A percentile compares a stretch with the other conserved stretches of the same genome.
These are phyloP conservation scores for Protomyces macrosporus DNA, from an alignment of 1,139 yeast genomes.

Conservation along the genomic window DNA sequence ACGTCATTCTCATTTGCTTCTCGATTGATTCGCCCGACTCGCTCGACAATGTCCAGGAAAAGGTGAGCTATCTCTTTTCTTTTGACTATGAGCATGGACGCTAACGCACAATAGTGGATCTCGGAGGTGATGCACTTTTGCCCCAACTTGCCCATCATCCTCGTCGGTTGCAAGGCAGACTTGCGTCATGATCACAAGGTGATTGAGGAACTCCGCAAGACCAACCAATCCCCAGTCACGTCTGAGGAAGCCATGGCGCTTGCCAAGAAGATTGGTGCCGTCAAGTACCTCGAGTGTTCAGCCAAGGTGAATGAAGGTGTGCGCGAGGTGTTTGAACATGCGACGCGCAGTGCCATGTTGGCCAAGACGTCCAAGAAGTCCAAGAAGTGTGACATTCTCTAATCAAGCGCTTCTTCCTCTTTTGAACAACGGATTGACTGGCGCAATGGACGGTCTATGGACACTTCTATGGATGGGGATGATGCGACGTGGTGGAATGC, in stretches of 20 bases:
- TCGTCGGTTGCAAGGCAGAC: conserved; percentile 90
- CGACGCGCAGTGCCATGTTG: conserved; percentile 44
- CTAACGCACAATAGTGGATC: conserved; percentile 48
- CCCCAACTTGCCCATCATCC: conserved; percentile 70
- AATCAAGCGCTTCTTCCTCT: not conserved
- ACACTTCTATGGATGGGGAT: not conserved
- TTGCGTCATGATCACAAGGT: conserved; percentile 76
- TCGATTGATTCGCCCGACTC: conserved; percentile 80
- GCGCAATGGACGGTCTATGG: not conserved
- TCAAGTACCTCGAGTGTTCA: conserved; percentile 84
- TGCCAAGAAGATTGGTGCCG: conserved; percentile 82
- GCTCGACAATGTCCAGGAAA: conserved; percentile 50
- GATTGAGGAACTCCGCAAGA: conserved; percentile 64
- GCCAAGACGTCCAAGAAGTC: conserved; percentile 31
- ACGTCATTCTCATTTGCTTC: conserved; percentile 80
- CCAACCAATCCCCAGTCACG: conserved; percentile 68
- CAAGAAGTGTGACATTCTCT: conserved; percentile 28
- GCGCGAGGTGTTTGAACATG: conserved; percentile 36
- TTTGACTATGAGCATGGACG: not conserved
- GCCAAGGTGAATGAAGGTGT: conserved; percentile 64
- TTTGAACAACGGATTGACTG: not conserved
- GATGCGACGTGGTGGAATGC: not conserved
- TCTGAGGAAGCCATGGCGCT: conserved; percentile 57
- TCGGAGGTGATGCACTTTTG: conserved; percentile 74
- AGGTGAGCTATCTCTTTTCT: not conserved